Percentiles rank a stretch among this genome's conserved stretches.
Evolutionary conservation across 306 rosid genomes (phyloP).

Genomic region (Quercus ilex): DNA sequence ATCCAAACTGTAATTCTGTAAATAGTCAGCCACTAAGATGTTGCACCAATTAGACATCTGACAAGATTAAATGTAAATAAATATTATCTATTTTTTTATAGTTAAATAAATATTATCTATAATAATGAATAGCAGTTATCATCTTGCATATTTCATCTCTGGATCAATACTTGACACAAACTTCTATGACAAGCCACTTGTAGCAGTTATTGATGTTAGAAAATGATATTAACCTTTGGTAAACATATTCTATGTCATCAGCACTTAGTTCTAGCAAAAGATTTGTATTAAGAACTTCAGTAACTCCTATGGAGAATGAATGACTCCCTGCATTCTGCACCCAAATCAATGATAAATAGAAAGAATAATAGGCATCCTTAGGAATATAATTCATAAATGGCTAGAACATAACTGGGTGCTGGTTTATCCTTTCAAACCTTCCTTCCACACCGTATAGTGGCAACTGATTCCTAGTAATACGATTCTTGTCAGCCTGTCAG

Average conservation of each 20-base stretch:
- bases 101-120: not conserved
- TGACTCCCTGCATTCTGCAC: constrained; percentile 77
- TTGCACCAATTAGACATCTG: not conserved
- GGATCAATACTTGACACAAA: too few relatives aligned
- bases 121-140: not conserved
- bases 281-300: constrained; percentile 90
- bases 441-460: constrained; percentile 85
- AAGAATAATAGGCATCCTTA: not conserved
- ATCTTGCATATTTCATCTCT: not conserved
- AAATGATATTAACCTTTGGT: constrained; percentile 61
- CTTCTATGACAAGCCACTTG: not conserved
- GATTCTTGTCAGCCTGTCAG: constrained; percentile 77
- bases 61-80: not conserved
- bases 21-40: not conserved
- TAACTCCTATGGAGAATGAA: constrained; percentile 87
- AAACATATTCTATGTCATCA: constrained; percentile 86
- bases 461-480: constrained; percentile 66
- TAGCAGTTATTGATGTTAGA: not conserved
- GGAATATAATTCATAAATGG: constrained; percentile 23
- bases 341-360: constrained; percentile 23
- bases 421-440: constrained; percentile 90
- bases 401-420: constrained; percentile 81
- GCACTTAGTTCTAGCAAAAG: constrained; percentile 87
- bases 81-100: not conserved
- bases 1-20: not conserved